Evolutionary conservation across 306 rosid genomes (phyloP).

Genomic region (Vigna angularis): DNA sequence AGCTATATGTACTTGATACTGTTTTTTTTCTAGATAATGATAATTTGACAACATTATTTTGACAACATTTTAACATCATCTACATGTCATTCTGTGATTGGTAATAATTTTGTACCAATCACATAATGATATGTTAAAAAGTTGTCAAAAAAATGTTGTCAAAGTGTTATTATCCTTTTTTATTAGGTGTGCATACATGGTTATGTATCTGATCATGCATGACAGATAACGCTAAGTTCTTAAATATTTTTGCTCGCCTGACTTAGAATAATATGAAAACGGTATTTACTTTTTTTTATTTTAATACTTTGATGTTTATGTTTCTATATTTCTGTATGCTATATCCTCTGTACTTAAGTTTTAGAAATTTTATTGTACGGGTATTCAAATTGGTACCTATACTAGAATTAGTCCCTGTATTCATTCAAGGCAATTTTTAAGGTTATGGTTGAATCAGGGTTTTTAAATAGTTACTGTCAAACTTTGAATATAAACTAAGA

Average conservation of each 20-base stretch:
- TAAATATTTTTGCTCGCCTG: conserved; percentile 4
- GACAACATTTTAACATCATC: too few relatives aligned
- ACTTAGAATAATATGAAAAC: background rate
- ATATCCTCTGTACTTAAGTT: background rate
- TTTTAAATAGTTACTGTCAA: too few relatives aligned
- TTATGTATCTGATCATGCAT: background rate
- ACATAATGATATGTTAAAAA: too few relatives aligned
- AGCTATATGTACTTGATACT: background rate
- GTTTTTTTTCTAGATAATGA: too few relatives aligned
- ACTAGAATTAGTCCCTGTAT: background rate
- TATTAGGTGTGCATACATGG: background rate
- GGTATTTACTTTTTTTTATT: background rate
- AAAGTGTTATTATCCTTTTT: background rate
- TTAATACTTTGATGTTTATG: background rate
- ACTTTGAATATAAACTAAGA: background rate
- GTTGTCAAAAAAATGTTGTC: too few relatives aligned
- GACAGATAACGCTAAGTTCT: background rate
- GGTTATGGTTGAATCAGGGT: background rate
- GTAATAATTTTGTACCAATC: too few relatives aligned
- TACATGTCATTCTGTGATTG: too few relatives aligned
- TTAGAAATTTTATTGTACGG: background rate
- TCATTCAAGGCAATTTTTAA: background rate
- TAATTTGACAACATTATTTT: too few relatives aligned
- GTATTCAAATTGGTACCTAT: background rate
- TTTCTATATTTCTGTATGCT: background rate